These are phyloP conservation scores for Zymoseptoria crescenta DNA, from an alignment of 2,329 filamentous ascomycete genomes.

Conservation along the genomic window DNA sequence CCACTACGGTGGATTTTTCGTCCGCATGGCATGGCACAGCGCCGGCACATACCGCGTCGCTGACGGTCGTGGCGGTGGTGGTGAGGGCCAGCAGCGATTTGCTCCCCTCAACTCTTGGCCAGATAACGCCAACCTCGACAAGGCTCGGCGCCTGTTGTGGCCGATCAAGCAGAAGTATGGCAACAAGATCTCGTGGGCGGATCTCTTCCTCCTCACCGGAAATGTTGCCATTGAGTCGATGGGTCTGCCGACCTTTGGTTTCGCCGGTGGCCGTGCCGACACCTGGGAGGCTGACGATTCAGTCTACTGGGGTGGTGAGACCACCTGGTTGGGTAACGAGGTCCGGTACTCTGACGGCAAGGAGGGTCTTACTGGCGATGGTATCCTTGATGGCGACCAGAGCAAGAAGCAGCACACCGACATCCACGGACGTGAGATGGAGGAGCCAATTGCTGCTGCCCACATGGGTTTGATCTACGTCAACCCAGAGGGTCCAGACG, in stretches of 20 bases:
- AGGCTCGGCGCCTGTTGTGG: slow-evolving; percentile 71
- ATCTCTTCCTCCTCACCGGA: slow-evolving; percentile 62
- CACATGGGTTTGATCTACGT: slow-evolving; percentile 78
- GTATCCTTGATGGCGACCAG: slow-evolving; percentile 37
- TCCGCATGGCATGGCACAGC: slow-evolving; percentile 76
- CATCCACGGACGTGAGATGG: slow-evolving; percentile 54
- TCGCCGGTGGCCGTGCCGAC: slow-evolving; percentile 63
- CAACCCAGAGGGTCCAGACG: slow-evolving; percentile 71
- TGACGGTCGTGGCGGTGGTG: slow-evolving; percentile 68
- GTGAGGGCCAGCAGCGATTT: slow-evolving; percentile 66
- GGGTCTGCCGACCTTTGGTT: slow-evolving; percentile 67
- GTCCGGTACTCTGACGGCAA: slow-evolving; percentile 55
- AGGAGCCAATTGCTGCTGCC: slow-evolving; percentile 58
- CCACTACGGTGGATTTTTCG: slow-evolving; percentile 72
- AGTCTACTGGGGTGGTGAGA: slow-evolving; percentile 70
- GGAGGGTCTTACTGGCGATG: slow-evolving; percentile 38
- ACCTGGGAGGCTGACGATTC: slow-evolving; percentile 70
- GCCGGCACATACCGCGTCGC: slow-evolving; percentile 69
- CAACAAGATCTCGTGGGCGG: slow-evolving; percentile 74
- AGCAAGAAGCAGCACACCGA: slow-evolving; percentile 36
- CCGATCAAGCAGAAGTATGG: slow-evolving; percentile 81
- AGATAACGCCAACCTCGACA: slow-evolving; percentile 70
- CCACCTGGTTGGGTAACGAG: slow-evolving; percentile 66
- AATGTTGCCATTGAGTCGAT: slow-evolving; percentile 72
- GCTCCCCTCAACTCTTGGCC: slow-evolving; percentile 77